Percentiles rank a stretch among this genome's conserved stretches.
Evolutionary conservation across 768 basidiomycete species (phyloP).

Genomic region (Phlebiopsis flavidoalba): DNA sequence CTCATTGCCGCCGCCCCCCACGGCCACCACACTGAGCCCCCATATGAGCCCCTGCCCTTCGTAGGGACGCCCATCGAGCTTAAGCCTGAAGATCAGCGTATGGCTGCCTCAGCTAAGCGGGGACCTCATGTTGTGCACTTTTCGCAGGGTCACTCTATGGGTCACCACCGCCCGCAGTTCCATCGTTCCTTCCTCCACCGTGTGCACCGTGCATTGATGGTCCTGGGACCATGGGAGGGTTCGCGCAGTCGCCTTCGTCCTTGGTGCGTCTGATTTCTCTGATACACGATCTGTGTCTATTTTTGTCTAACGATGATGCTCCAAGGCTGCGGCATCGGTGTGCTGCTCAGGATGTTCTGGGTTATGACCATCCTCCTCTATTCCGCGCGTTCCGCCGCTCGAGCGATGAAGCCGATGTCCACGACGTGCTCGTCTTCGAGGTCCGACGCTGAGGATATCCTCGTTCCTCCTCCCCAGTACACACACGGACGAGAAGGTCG

Average conservation of each 20-base stretch:
- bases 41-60: slow-evolving; percentile 14
- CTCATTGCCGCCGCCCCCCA: not conserved
- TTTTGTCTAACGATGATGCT: not conserved
- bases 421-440: slow-evolving; percentile 35
- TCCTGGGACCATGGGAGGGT: slow-evolving; percentile 80
- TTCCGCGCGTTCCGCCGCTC: slow-evolving; percentile 49
- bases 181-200: slow-evolving; percentile 48
- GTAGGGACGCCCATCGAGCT: slow-evolving; percentile 8
- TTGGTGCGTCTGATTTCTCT: slow-evolving; percentile 44
- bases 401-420: slow-evolving; percentile 34
- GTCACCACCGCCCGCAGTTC: slow-evolving; percentile 15
- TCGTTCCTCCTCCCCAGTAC: slow-evolving; percentile 54
- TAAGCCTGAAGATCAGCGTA: not conserved
- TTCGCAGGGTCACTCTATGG: slow-evolving; percentile 20
- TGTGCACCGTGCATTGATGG: slow-evolving; percentile 58
- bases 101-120: not conserved
- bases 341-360: slow-evolving; percentile 76
- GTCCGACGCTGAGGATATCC: slow-evolving; percentile 42
- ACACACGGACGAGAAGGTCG: slow-evolving; percentile 49
- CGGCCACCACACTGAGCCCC: not conserved
- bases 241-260: slow-evolving; percentile 77
- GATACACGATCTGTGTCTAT: not conserved
- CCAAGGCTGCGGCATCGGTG: slow-evolving; percentile 79
- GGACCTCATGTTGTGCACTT: slow-evolving; percentile 27
- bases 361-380: slow-evolving; percentile 59